Conservation (phyloP, 805 yeast genomes). For the Saccharomycopsis fibuligera region DNA sequence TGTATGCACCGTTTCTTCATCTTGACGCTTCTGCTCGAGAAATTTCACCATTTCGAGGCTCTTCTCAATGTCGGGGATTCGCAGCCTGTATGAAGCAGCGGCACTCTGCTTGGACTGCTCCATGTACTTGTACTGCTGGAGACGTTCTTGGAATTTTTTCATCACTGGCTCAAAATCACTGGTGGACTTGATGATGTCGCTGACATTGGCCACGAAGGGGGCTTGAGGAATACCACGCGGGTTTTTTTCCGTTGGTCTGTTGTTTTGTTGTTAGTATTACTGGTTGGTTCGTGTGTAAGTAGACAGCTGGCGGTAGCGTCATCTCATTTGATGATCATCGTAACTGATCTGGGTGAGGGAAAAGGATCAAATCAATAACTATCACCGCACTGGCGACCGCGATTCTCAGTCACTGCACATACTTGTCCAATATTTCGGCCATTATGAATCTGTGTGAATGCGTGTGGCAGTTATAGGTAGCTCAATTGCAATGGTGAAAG, state of each 20-base stretch:
- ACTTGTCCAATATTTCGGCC: conserved; percentile 13
- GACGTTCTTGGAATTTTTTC: conserved; percentile 73
- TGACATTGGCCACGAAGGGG: conserved; percentile 83
- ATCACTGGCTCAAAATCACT: conserved; percentile 68
- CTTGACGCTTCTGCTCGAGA: conserved; percentile 43
- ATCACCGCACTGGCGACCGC: no score
- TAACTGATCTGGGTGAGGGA: no score
- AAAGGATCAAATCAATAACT: no score
- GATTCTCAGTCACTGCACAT: not conserved
- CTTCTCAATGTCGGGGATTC: conserved; percentile 89
- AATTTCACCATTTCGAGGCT: conserved; percentile 69
- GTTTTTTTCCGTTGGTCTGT: conserved; percentile 52
- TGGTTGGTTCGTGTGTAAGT: no score
- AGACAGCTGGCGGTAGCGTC: no score
- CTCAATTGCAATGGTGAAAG: no score
- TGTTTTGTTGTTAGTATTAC: no score
- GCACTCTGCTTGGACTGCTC: conserved; percentile 37
- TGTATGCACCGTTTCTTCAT: conserved; percentile 47
- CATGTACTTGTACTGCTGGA: conserved; percentile 89
- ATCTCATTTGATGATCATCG: no score
- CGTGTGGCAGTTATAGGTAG: no score
- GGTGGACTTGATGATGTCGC: conserved; percentile 58
- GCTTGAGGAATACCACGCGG: conserved; percentile 98
- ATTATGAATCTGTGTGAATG: not conserved
- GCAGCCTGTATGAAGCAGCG: conserved; percentile 42